A percentile compares a stretch with the other conserved stretches of the same genome.
Conservation (phyloP, 2,329 filamentous ascomycete species). For the Clonostachys rosea region DNA sequence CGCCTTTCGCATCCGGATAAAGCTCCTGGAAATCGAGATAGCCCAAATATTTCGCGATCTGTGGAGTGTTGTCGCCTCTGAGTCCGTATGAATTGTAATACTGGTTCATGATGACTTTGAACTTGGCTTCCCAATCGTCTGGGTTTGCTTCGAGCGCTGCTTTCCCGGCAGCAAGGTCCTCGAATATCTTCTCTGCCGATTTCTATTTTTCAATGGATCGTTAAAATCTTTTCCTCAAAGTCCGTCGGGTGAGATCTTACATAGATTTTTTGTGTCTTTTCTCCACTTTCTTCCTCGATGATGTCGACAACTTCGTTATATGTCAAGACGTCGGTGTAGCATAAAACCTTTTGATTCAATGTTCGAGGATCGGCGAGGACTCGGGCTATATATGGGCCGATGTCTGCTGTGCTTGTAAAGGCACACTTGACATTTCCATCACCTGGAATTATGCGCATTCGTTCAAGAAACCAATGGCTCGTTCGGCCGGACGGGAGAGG, state of each 20-base stretch:
- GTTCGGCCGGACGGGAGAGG: slow-evolving; percentile 26
- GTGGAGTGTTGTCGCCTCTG: slow-evolving; percentile 47
- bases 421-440: slow-evolving; percentile 36
- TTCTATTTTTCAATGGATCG: too few relatives aligned
- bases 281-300: slow-evolving; percentile 41
- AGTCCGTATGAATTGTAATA: slow-evolving; percentile 31
- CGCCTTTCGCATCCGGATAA: too few relatives aligned
- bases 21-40: slow-evolving; percentile 26
- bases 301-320: slow-evolving; percentile 39
- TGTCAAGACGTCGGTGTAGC: slow-evolving; percentile 37
- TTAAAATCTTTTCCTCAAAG: too few relatives aligned
- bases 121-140: too few relatives aligned
- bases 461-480: slow-evolving; percentile 22
- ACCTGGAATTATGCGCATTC: slow-evolving; percentile 29
- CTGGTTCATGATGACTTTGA: too few relatives aligned
- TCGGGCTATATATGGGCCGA: slow-evolving; percentile 43
- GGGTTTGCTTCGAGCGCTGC: too few relatives aligned
- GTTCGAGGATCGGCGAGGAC: slow-evolving; percentile 48
- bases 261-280: slow-evolving; percentile 26
- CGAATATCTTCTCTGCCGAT: too few relatives aligned
- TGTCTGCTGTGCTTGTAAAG: slow-evolving; percentile 44
- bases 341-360: slow-evolving; percentile 45
- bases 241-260: too few relatives aligned
- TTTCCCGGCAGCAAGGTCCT: too few relatives aligned
- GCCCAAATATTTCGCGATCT: slow-evolving; percentile 48